Conservation (phyloP, 148 eudicot species). For the Linanthus parryae region DNA sequence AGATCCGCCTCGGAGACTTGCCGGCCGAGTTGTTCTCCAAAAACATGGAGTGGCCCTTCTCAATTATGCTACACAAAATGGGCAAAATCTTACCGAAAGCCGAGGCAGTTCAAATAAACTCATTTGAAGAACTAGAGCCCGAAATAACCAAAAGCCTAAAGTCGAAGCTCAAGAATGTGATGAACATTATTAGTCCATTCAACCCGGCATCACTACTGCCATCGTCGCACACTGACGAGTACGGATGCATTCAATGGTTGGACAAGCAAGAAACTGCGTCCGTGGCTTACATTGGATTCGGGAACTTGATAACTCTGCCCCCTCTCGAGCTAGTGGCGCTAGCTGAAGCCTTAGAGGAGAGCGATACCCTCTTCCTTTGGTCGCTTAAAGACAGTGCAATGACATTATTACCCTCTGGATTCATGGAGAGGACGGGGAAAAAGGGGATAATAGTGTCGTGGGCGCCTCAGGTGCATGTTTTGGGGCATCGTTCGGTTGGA, state of each 20-base stretch:
- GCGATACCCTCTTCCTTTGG: conserved; percentile 44
- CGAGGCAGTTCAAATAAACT: conserved; percentile 28
- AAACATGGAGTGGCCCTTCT: conserved; percentile 21
- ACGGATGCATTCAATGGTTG: conserved; percentile 45
- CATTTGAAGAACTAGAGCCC: conserved; percentile 46
- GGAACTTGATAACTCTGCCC: conserved; percentile 30
- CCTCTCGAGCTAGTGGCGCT: conserved; percentile 30
- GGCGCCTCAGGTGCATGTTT: conserved; percentile 59
- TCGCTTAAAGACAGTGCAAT: conserved; percentile 28
- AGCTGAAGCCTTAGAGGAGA: conserved; percentile 42
- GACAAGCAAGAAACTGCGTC: conserved; percentile 25
- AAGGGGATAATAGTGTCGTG: conserved; percentile 52
- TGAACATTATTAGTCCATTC: conserved; percentile 31
- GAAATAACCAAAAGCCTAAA: conserved; percentile 21
- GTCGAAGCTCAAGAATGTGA: conserved; percentile 24
- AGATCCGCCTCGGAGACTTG: conserved; percentile 23
- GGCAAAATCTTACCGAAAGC: conserved; percentile 25
- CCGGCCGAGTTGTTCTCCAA: conserved; percentile 32
- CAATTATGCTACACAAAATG: conserved; percentile 32
- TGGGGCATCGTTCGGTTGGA: conserved; percentile 33
- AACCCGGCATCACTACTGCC: conserved; percentile 17
- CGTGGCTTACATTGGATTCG: conserved; percentile 49
- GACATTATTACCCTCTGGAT: conserved; percentile 28
- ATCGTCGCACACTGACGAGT: conserved; percentile 7
- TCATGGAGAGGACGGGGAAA: conserved; percentile 18